phyloP scores from a whole-genome alignment of 495 filamentous ascomycete species.

The Aspergillus sclerotioniger region DNA sequence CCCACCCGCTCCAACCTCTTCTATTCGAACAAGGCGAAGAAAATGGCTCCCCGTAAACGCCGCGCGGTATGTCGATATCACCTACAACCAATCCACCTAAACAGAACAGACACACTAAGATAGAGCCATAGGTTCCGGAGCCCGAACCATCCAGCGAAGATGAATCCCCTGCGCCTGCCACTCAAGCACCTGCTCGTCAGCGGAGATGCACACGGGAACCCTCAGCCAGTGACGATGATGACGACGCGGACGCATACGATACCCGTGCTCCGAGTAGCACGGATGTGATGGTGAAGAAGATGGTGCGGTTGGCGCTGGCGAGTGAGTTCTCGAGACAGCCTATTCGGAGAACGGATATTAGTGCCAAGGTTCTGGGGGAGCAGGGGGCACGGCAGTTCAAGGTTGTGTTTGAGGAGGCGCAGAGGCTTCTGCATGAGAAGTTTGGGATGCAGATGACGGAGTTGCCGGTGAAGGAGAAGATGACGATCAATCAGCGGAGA shows the following conservation, averaged over 20 bases:
- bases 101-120: conserved; percentile 3
- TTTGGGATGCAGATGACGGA: conserved; percentile 90
- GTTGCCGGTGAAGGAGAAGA: conserved; percentile 76
- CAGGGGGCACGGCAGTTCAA: conserved; percentile 58
- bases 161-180: not conserved
- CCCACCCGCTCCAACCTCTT: conserved; percentile 9
- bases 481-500: conserved; percentile 70
- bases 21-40: not conserved
- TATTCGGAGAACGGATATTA: conserved; percentile 76
- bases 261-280: conserved; percentile 39
- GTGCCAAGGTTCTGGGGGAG: conserved; percentile 56
- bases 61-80: conserved; percentile 30
- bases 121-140: conserved; percentile 4
- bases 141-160: conserved; percentile 8
- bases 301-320: conserved; percentile 85
- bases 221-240: conserved; percentile 1
- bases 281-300: conserved; percentile 77
- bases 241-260: conserved; percentile 26
- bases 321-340: conserved; percentile 82
- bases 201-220: conserved; percentile 18
- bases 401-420: conserved; percentile 64
- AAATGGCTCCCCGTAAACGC: conserved; percentile 42
- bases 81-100: not conserved
- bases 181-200: conserved; percentile 10
- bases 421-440: conserved; percentile 56